A percentile compares a stretch with the other conserved stretches of the same genome.
phyloP scores from a whole-genome alignment of 2,329 filamentous ascomycete genomes.

The Colletotrichum tropicale region DNA sequence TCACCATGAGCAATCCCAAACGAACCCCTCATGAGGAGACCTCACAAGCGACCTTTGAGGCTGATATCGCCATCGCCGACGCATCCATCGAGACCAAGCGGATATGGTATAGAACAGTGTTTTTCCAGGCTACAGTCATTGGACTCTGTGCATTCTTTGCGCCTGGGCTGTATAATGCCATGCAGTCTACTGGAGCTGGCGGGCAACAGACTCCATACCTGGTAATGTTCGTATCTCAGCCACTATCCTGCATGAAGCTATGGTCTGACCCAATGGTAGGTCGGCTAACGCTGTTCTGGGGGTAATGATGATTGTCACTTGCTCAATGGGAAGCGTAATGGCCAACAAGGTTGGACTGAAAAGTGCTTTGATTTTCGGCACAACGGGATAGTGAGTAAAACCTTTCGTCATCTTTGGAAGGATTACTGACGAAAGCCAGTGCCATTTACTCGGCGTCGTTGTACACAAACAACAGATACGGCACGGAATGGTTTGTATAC shows the following conservation, averaged over 20 bases:
- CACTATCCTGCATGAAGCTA: rapidly evolving
- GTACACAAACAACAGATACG: slow-evolving; percentile 38
- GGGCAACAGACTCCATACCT: slow-evolving; percentile 32
- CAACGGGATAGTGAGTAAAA: neutral
- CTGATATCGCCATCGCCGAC: too few species aligned
- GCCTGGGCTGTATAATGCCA: slow-evolving; percentile 33
- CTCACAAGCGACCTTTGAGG: neutral
- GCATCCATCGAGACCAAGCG: too few species aligned
- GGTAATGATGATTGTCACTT: slow-evolving; percentile 2
- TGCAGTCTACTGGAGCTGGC: slow-evolving; percentile 33
- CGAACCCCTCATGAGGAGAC: neutral
- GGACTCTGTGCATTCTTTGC: slow-evolving; percentile 29
- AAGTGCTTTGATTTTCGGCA: slow-evolving; percentile 2
- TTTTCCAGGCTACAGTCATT: slow-evolving; percentile 31
- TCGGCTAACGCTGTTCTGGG: neutral
- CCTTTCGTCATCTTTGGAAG: rapidly evolving
- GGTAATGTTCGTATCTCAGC: slow-evolving; percentile 25
- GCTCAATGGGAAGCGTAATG: neutral
- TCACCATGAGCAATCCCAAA: neutral
- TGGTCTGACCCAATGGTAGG: neutral
- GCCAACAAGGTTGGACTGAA: neutral
- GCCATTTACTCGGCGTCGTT: slow-evolving; percentile 36
- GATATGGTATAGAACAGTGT: slow-evolving; percentile 28
- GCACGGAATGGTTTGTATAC: slow-evolving; percentile 23
- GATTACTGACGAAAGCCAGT: neutral